A percentile compares a stretch with the other conserved stretches of the same genome.
Evolutionary conservation across 2,329 filamentous ascomycete species (phyloP).

Genomic region (Ilyonectria sp.): DNA sequence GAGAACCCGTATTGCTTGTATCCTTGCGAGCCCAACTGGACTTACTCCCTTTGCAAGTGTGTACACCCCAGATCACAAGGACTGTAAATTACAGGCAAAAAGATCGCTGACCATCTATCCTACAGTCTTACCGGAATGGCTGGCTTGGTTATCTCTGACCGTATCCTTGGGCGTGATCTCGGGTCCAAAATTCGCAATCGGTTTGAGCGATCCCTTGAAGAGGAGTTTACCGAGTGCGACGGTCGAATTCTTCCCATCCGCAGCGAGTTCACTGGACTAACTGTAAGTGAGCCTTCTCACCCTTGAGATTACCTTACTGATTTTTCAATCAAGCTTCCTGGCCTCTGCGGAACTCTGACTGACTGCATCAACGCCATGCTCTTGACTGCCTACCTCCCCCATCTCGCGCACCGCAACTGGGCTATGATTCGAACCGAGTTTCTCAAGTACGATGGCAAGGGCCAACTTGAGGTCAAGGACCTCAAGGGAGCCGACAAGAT

Average conservation of each 20-base stretch:
- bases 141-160: conserved; percentile 28
- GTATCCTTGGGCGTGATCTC: conserved; percentile 24
- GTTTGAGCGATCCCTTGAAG: conserved; percentile 27
- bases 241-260: conserved; percentile 29
- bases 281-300: neutral
- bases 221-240: conserved; percentile 32
- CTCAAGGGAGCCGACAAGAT: conserved; percentile 30
- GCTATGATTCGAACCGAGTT: conserved; percentile 32
- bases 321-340: conserved; percentile 15
- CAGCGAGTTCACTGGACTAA: conserved; percentile 27
- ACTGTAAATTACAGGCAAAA: neutral
- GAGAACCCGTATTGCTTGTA: conserved; percentile 32
- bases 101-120: neutral
- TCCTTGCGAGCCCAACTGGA: conserved; percentile 32
- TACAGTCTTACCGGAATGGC: conserved; percentile 28
- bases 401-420: conserved; percentile 29
- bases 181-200: conserved; percentile 26
- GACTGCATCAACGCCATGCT: conserved; percentile 32
- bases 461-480: conserved; percentile 17
- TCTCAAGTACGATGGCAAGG: conserved; percentile 14
- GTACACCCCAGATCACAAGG: neutral
- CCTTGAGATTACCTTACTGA: neutral
- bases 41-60: conserved; percentile 31
- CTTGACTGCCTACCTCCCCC: conserved; percentile 28
- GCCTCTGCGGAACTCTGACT: conserved; percentile 27